Base-by-base conservation (phyloP, 2,329 filamentous ascomycete genomes). In the Ophiostoma ulmi region DNA sequence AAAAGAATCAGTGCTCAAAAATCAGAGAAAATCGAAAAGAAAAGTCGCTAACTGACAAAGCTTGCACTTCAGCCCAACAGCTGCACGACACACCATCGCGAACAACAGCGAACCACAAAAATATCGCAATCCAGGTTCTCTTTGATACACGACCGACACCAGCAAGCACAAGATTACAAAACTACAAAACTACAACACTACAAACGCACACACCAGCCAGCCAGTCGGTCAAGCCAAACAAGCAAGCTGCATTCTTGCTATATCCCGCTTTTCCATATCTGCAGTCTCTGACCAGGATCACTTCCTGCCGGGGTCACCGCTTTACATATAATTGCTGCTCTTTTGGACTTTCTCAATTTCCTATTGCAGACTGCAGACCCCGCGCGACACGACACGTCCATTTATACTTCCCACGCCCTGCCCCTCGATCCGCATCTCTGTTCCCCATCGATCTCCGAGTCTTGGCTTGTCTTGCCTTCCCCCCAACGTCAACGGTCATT, bases 221-320 rank as follows among this genome's bases (percentile, higher is more conserved):
- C 44, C 31, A 31, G 68, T 72, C 71, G 71, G 71, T 72, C 48
- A 69, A 64, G 64, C 70, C 70, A 65, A 72, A 72, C 64, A 39
- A 39, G 67, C 65, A 65, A 52, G 38, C 70, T 70, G 70, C 70
- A 67, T 55, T 65, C 20, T 63, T 61, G 39, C 31, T 31, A 41
- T 39, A 22, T 65, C 36, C 38, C 67, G 52, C 52, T 38, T 39
- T 65, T 65, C 8, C 36, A 22, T 65, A 31, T 17, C 31, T 36
- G 61, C 61, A 35, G 35, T n/a, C 31, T 39, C 63, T 41, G 70
- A 65, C 70, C 38, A 71, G 65, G 69, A 63, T 61, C 39, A n/a
- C 55, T 39, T 65, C 66, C 55, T 44, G 41, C n/a, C 55, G 70
- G 67, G 17, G 67, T 71, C 58, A 61, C 70, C 70, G 70, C 52